A percentile compares a stretch with the other conserved stretches of the same genome.
phyloP scores from a whole-genome alignment of 2,329 filamentous ascomycete species.

The Ustilaginoidea virens region DNA sequence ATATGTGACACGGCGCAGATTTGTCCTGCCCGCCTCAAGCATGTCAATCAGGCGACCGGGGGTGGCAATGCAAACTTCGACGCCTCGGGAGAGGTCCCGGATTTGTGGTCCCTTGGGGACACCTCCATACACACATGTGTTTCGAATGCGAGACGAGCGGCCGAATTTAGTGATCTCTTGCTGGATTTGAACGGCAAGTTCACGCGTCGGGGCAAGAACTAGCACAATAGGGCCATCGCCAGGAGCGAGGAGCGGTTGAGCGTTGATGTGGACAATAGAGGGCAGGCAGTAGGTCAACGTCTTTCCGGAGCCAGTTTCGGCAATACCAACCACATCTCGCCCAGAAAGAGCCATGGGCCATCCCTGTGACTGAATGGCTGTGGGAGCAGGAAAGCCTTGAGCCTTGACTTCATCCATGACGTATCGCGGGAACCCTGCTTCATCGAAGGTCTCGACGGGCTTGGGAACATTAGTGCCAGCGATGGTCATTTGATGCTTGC shows the following conservation, averaged over 20 bases:
- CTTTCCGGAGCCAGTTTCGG: conserved; percentile 98
- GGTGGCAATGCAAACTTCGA: conserved; percentile 97
- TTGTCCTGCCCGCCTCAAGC: conserved; percentile 95
- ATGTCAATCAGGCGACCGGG: conserved; percentile 97
- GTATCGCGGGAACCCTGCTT: conserved; percentile 91
- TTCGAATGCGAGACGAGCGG: conserved; percentile 92
- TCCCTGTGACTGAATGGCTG: conserved; percentile 92
- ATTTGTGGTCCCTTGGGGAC: conserved; percentile 97
- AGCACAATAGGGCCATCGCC: conserved; percentile 95
- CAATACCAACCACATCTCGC: conserved; percentile 96
- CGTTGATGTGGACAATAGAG: conserved; percentile 98
- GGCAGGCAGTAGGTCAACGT: conserved; percentile 96
- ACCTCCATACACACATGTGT: conserved; percentile 98
- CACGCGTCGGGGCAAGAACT: conserved; percentile 89
- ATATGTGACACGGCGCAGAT: conserved; percentile 94
- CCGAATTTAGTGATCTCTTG: conserved; percentile 98
- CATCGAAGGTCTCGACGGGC: conserved; percentile 92
- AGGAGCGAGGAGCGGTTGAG: conserved; percentile 85
- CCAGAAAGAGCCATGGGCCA: conserved; percentile 99
- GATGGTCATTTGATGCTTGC: conserved; percentile 70
- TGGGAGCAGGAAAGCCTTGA: conserved; percentile 86
- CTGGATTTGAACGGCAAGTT: conserved; percentile 96
- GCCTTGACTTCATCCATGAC: conserved; percentile 98
- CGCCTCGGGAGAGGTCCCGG: conserved; percentile 82
- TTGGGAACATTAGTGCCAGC: conserved; percentile 71